These are phyloP conservation scores for Starmera quercuum DNA, from an alignment of 805 yeast species.

Conservation along the genomic window DNA sequence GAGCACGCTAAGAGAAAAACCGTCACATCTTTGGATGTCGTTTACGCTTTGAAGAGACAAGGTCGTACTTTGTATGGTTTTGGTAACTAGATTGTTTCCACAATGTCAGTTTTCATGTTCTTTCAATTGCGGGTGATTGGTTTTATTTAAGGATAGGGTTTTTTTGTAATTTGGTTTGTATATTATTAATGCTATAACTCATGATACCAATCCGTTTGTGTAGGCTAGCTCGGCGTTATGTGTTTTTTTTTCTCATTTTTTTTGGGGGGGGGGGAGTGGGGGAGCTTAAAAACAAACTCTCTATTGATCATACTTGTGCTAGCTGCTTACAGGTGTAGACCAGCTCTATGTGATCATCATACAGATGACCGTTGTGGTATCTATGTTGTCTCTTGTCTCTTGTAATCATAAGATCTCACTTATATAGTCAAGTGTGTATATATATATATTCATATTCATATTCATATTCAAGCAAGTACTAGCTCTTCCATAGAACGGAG, in stretches of 20 bases:
- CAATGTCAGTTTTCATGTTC: background rate
- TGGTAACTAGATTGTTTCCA: constrained; percentile 94
- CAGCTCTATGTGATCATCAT: too few species aligned
- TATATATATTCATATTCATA: too few species aligned
- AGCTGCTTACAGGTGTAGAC: too few species aligned
- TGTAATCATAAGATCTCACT: too few species aligned
- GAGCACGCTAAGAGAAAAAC: constrained; percentile 99
- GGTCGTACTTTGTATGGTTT: constrained; percentile 99
- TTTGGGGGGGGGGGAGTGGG: too few species aligned
- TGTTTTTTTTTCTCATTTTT: too few species aligned
- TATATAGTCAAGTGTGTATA: too few species aligned
- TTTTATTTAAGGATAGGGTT: background rate
- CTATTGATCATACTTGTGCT: too few species aligned
- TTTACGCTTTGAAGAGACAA: constrained; percentile 99
- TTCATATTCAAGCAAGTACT: too few species aligned
- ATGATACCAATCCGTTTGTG: background rate
- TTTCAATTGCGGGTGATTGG: background rate
- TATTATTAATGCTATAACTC: background rate
- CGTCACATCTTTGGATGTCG: constrained; percentile 97
- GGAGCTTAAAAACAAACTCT: too few species aligned
- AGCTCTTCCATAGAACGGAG: too few species aligned
- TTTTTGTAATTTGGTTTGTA: background rate
- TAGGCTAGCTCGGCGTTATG: too few species aligned
- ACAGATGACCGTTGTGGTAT: background rate
- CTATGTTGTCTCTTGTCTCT: background rate